Evolutionary conservation across 805 yeast genomes (phyloP), one percentile per base, ranked within the genome.

Genomic region (Yamadazyma philogaea): DNA sequence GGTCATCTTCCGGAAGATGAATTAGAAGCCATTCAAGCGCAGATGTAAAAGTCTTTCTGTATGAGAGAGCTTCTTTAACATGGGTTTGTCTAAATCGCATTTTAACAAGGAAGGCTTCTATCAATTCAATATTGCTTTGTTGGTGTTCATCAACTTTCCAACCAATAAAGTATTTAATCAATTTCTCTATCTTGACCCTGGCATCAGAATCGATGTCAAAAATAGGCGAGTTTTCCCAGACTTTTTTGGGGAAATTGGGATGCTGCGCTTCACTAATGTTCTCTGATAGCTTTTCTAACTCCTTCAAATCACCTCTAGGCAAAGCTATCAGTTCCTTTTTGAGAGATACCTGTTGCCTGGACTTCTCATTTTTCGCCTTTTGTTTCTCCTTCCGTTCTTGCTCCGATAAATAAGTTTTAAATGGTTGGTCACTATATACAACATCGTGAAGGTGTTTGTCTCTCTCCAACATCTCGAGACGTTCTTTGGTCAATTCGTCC

Each of bases 1-100:
- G 66, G 54, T 91, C 99, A 56, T 90, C 98, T 49, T 93, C 97
- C 0, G 98, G 98, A 3, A 91, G 78, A 55, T 91, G 93, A 50
- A 90, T 82, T 8, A 91, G 63, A 15, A 91, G 72, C 91, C 93
- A 85, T 47, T 82, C 87, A 33, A 85, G 60, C 0, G 83, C 72
- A 18, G 74, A 78, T 1, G 74, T 69, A 42, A 79, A 71, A 1
- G 73, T 52, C 3, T 56, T 49, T 0, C 82, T 68, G 54, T 86
- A 86, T 20, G 68, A 63, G 36, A 87, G 63, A 0, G 96, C 81
- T 54, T 91, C 98, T 1, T 66, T 62, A 1, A 84, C 77, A 56
- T 90, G 97, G 1, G 75, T 55, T 27, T 66, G 61, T 44, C 89
- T 75, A 54, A 91, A 91, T 0, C 95, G 93, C 5, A 88, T 60